Base-by-base conservation (phyloP, 1,284 basidiomycete genomes). In the Melampsora abietis-canadensis region DNA sequence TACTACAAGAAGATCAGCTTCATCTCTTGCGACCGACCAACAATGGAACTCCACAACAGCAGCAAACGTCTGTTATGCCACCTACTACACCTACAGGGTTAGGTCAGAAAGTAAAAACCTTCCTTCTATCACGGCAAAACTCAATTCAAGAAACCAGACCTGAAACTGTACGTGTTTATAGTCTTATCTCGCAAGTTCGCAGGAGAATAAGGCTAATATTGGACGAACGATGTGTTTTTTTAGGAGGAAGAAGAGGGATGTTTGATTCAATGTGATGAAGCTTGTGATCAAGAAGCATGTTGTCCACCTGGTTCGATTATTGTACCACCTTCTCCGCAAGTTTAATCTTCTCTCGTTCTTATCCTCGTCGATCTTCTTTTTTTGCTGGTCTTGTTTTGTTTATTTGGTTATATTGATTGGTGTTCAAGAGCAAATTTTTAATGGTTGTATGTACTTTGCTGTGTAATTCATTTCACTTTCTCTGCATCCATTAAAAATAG, bases 1-100 rank as follows among this genome's bases (percentile, higher is more conserved):
- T 80, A 21, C 74, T 81, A 37, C 78, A 68, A 46, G 51, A 68
- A 19, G 67, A 72, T 24, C 65, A 69, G 24, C n/a, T n/a, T 17
- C 70, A 14, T 31, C 68, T 54, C 51, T n/a, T 54, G 19, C 51
- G 51, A n/a, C 6, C 51, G 6, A 27, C 51, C 12, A 70, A 27
- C 27, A 44, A 48, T 31, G 37, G 59, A 19, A 59, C 68, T 19
- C 46, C 44, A 48, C 68, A 10, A 31, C 47, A 24, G 34, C 17
- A 60, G 21, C 57, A n/a, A 15, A 21, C 8, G 17, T 14, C 4
- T 30, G 34, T 69, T 27, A 37, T 47, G 47, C 68, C 46, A 30
- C 44, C 59, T 63, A 34, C 60, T 31, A 21, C 24, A 17, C 44
- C 54, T 30, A 31, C 27, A 30, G 19, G 57, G 2, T 47, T 19